These are phyloP conservation scores for Xerocomellus chrysenteron DNA, from an alignment of 768 basidiomycete genomes.

Conservation along the genomic window DNA sequence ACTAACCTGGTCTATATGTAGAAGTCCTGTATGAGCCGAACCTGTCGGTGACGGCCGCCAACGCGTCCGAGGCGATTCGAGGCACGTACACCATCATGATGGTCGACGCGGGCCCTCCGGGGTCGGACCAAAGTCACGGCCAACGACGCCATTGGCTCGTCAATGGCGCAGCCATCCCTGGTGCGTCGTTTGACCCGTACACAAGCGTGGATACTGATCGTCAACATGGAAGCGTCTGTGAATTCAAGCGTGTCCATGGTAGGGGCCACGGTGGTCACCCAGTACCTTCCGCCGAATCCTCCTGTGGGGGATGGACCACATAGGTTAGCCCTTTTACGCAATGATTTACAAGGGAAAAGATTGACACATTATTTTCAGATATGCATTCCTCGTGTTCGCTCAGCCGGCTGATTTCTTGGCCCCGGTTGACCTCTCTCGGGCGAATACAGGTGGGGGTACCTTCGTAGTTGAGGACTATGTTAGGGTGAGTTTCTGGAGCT, in stretches of 20 bases:
- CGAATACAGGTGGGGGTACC: conserved; percentile 50
- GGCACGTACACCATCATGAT: conserved; percentile 68
- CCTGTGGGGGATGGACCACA: conserved; percentile 70
- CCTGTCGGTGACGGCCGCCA: conserved; percentile 50
- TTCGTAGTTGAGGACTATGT: conserved; percentile 62
- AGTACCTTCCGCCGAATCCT: conserved; percentile 72
- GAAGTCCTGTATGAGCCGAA: conserved; percentile 57
- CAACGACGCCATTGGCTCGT: conserved; percentile 82
- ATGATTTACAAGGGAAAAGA: neutral
- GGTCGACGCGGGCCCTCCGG: conserved; percentile 72
- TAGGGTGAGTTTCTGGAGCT: conserved; percentile 35
- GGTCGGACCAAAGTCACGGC: conserved; percentile 53
- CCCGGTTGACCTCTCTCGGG: conserved; percentile 52
- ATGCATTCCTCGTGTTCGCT: conserved; percentile 61
- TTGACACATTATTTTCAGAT: conserved; percentile 41
- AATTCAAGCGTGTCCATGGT: conserved; percentile 42
- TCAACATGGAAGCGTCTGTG: conserved; percentile 5
- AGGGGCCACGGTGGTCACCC: conserved; percentile 52
- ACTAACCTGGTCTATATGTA: conserved; percentile 27
- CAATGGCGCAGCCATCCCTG: conserved; percentile 54
- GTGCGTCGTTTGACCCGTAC: conserved; percentile 30
- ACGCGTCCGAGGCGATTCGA: conserved; percentile 44
- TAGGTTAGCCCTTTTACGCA: conserved; percentile 43
- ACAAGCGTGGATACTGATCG: neutral
- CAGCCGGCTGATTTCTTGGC: conserved; percentile 65